These are phyloP conservation scores for Melanopsichium pennsylvanicum DNA, from an alignment of 1,284 basidiomycete species.

Conservation along the genomic window DNA sequence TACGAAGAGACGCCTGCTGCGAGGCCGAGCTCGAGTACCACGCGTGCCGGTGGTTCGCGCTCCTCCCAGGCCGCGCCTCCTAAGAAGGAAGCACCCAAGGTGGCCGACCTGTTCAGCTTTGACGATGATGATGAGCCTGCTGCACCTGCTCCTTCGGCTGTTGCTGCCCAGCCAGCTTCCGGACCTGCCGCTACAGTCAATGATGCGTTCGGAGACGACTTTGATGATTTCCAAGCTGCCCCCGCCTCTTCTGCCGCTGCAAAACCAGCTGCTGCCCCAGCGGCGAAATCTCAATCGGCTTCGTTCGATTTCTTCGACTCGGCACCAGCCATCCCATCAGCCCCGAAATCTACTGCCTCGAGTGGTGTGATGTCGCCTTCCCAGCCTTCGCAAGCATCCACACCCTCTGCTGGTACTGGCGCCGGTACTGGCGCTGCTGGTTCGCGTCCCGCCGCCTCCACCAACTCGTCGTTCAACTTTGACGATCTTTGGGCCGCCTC, in stretches of 20 bases:
- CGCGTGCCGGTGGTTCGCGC: conserved; percentile 19
- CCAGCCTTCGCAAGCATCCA: conserved; percentile 17
- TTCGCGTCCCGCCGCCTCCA: conserved; percentile 23
- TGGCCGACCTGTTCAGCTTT: conserved; percentile 79
- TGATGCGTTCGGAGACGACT: conserved; percentile 58
- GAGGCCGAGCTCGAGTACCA: conserved; percentile 20
- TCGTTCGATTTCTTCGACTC: conserved; percentile 70
- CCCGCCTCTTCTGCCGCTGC: conserved; percentile 26
- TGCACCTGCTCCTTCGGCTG: conserved; percentile 57
- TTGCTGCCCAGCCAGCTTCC: conserved; percentile 12
- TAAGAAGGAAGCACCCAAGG: conserved; percentile 62
- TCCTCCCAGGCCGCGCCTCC: conserved; percentile 21
- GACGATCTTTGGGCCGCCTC: conserved; percentile 91
- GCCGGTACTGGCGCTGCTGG: conserved; percentile 25
- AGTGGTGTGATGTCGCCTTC: conserved; percentile 17
- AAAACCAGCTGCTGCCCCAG: conserved; percentile 75
- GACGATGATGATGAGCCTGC: conserved; percentile 72
- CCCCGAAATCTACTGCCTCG: too few relatives aligned
- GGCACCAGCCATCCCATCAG: conserved; percentile 24
- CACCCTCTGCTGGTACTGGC: conserved; percentile 20
- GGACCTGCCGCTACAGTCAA: conserved; percentile 4
- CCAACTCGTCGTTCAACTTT: conserved; percentile 69
- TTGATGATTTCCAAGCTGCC: conserved; percentile 54
- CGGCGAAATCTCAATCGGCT: conserved; percentile 43
- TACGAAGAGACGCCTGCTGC: conserved; percentile 74